Conservation (phyloP, 1,284 basidiomycete species). For the Moesziomyces sp. region DNA sequence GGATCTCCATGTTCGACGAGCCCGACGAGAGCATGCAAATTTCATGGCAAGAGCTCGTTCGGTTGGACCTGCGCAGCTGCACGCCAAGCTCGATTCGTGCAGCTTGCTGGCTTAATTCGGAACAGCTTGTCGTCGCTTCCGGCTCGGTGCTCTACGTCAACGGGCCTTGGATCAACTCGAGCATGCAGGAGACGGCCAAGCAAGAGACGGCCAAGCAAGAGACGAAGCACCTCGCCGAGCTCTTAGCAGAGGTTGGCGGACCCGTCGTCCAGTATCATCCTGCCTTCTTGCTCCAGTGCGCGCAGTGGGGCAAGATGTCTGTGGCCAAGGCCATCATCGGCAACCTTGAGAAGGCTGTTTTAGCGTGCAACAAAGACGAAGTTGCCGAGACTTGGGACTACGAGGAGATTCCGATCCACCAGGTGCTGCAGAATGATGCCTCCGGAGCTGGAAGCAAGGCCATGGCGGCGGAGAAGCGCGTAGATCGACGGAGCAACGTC, state of each 20-base stretch:
- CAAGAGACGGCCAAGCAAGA: background rate
- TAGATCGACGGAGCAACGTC: slow-evolving; percentile 8
- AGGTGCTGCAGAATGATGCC: slow-evolving; percentile 12
- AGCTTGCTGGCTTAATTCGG: slow-evolving; percentile 29
- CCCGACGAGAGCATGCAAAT: background rate
- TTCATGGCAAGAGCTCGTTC: slow-evolving; percentile 22
- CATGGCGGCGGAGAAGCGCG: background rate
- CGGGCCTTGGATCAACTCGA: slow-evolving; percentile 23
- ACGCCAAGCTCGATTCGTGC: slow-evolving; percentile 35
- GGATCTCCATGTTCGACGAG: slow-evolving; percentile 2
- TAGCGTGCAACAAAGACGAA: slow-evolving; percentile 15
- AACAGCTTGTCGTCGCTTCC: slow-evolving; percentile 35
- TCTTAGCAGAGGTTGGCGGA: slow-evolving; percentile 28
- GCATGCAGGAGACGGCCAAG: background rate
- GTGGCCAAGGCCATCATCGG: slow-evolving; percentile 36
- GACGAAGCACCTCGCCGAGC: slow-evolving; percentile 29
- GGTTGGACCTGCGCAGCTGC: slow-evolving; percentile 21
- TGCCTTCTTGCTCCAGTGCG: slow-evolving; percentile 41
- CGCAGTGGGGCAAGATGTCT: slow-evolving; percentile 38
- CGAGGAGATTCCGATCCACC: slow-evolving; percentile 19
- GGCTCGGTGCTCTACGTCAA: slow-evolving; percentile 34
- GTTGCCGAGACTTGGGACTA: slow-evolving; percentile 32
- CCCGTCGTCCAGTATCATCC: slow-evolving; percentile 51
- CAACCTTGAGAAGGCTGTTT: slow-evolving; percentile 27
- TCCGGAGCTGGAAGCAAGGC: background rate